Base-by-base conservation (phyloP, 352 stramenopile species). In the Phytophthora capsici region DNA sequence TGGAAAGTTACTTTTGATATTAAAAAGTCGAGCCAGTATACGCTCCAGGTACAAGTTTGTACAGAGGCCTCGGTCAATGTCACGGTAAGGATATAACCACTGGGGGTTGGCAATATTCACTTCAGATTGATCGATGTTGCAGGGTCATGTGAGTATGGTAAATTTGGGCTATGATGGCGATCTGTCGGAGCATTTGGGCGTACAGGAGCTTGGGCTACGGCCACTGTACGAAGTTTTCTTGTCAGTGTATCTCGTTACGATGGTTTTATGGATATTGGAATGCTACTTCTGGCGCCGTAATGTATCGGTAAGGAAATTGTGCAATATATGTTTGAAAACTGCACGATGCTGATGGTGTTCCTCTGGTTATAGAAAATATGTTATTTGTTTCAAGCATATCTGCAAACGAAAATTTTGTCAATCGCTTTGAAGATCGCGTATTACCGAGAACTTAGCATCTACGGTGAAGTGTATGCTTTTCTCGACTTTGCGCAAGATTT, bases 171-270 rank as follows among this genome's bases (percentile, higher is more conserved):
- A 74, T 44, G 78, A 90, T 53, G 67, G 71, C 4, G 48, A 47
- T 14, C 59, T 90, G 17, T 85, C 80, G 28, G 80, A 92, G 57
- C 79, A 90, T 69, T 62, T 92, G 7, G 77, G 72, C 1, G 71
- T 92, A 10, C 72, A 92, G 51, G 66, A 92, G 19, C 66, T 90
- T 8, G 83, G 83, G 0, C 52, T 88, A 2, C 44, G 83, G 14
- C 71, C 83, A n/a, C 43, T 90, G 4, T 92, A 88, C 45, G 76
- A 82, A 73, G 78, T 71, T 6, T 16, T 89, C 19, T 74, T 86
- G 41, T 56, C 75, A 7, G 58, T 75, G 5, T 90, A 89, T 38
- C 63, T 70, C 13, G 41, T 71, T 43, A 63, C 69, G 30, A 72
- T 80, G 36, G 43, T 75, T 50, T 22, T 86, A 6, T 90, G 80